These are phyloP conservation scores for Pseudogymnoascus sp. DNA, from an alignment of 2,329 filamentous ascomycete genomes.

Conservation along the genomic window DNA sequence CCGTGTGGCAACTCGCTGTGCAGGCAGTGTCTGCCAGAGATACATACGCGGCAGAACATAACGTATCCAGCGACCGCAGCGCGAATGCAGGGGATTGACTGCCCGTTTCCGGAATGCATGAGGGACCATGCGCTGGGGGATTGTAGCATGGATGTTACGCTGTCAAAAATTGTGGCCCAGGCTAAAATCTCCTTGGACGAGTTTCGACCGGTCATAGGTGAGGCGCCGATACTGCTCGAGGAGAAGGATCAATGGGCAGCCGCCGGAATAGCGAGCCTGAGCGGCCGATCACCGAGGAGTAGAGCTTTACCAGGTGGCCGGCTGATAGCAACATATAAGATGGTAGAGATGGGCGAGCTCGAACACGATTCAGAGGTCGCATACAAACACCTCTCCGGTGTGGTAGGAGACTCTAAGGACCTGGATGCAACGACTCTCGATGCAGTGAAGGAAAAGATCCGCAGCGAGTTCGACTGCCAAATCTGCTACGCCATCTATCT, in stretches of 20 bases:
- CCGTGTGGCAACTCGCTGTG: slow-evolving; percentile 79
- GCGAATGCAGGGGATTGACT: slow-evolving; percentile 64
- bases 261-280: slow-evolving; percentile 36
- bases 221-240: slow-evolving; percentile 35
- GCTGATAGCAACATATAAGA: slow-evolving; percentile 57
- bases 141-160: slow-evolving; percentile 67
- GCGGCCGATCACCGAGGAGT: slow-evolving; percentile 26
- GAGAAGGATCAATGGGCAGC: slow-evolving; percentile 34
- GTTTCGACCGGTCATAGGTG: slow-evolving; percentile 19
- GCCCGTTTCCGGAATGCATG: slow-evolving; percentile 59
- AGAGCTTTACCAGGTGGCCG: slow-evolving; percentile 46
- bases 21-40: slow-evolving; percentile 61
- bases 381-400: slow-evolving; percentile 35
- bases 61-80: slow-evolving; percentile 66
- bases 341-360: slow-evolving; percentile 57
- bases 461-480: slow-evolving; percentile 75
- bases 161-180: slow-evolving; percentile 62
- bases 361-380: slow-evolving; percentile 47
- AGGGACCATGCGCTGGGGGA: slow-evolving; percentile 70
- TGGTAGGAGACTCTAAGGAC: slow-evolving; percentile 14
- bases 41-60: slow-evolving; percentile 59
- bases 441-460: slow-evolving; percentile 52
- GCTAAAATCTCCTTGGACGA: slow-evolving; percentile 31
- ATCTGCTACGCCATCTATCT: slow-evolving; percentile 77
- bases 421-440: slow-evolving; percentile 46